Percentiles rank a stretch among this genome's conserved stretches.
Evolutionary conservation across 805 yeast genomes (phyloP).

Genomic region (Ogataea nitratoaversa): DNA sequence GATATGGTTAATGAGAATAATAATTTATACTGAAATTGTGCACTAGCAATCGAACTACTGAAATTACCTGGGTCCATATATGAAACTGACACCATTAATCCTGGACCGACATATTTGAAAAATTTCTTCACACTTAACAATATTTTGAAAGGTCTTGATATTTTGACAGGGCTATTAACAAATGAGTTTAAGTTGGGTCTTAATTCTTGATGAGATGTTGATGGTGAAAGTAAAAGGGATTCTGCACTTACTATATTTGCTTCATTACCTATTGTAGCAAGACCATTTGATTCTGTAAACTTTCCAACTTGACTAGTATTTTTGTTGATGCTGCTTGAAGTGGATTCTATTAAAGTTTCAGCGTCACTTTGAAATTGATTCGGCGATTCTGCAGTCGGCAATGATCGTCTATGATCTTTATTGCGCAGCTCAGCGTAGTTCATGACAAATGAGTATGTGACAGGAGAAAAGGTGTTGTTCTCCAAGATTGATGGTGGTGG

Average conservation of each 20-base stretch:
- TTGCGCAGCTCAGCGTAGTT: neutral
- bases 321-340: neutral
- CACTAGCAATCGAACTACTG: slow-evolving; percentile 88
- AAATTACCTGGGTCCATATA: slow-evolving; percentile 98
- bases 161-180: neutral
- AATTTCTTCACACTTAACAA: slow-evolving; percentile 31
- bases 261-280: neutral
- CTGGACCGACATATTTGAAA: slow-evolving; percentile 74
- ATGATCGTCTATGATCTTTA: neutral
- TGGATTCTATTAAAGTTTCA: neutral
- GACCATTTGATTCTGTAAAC: neutral
- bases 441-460: no score
- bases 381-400: neutral
- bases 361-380: neutral
- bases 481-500: no score
- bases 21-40: slow-evolving; percentile 66
- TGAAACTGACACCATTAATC: slow-evolving; percentile 90
- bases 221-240: neutral
- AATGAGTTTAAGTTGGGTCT: no score
- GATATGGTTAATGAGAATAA: slow-evolving; percentile 75
- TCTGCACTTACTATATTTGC: slow-evolving; percentile 1
- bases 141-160: slow-evolving; percentile 6
- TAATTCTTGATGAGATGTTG: no score
- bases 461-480: no score
- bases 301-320: neutral